Evolutionary conservation across 2,329 filamentous ascomycete genomes (phyloP), one percentile per base, ranked within the genome.

Genomic region (Aspergillus neotritici): DNA sequence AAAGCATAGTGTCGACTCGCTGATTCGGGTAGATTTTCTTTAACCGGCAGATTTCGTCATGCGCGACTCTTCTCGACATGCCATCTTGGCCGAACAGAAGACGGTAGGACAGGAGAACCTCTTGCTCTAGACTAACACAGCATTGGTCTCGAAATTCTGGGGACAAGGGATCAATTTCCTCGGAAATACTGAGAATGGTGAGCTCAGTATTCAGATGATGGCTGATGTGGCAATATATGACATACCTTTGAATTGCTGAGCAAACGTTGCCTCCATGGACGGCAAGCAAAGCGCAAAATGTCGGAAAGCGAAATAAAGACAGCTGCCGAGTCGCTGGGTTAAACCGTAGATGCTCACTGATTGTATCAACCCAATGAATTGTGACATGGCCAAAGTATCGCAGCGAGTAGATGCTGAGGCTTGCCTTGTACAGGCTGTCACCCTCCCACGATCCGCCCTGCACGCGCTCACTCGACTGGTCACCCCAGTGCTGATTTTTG

Each of bases 331-430:
- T 46, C 3, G 43, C 40, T n/a, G 32, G 34, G 32, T 46, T 25
- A 13, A 42, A 46, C 15, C 21, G 33, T 16, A 46, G 43, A 25
- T 46, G 43, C 43, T 30, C 34, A 9, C 31, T 37, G 28, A 46
- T 29, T 2, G 43, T 46, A 42, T 46, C 39, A 21, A 46, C 43
- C 43, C 43, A 46, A 34, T 29, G 31, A 28, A 44, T 21, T 12
- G 17, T 44, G 31, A 44, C 37, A 7, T 33, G 42, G 7, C 42
- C 42, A 44, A 44, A 40, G 31, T 37, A 40, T 9, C 17, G 30
- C 6, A 44, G 37, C 31, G 42, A 44, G 31, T 33, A 44, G 28
- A 40, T 32, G 28, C 34, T 40, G 13, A 44, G 31, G 30, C 42
- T 44, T 40, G 42, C 37, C 15, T 41, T 17, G 16, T 44, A 44